phyloP scores from a whole-genome alignment of 176 grass and related monocot species.

The Carex myosuroides region DNA sequence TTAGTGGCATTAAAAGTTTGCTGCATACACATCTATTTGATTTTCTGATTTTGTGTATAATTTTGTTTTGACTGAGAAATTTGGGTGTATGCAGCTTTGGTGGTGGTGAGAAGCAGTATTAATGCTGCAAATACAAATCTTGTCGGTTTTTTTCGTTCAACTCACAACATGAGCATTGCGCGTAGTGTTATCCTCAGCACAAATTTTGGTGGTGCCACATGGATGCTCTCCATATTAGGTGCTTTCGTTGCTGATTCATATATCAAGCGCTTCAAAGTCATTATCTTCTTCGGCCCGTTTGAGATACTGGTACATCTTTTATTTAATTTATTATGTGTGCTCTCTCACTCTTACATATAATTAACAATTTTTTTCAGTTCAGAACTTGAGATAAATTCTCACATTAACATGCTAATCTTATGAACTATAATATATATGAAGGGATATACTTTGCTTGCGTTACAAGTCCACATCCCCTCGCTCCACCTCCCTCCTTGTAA shows the following conservation, averaged over 20 bases:
- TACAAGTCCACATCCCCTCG: constrained; percentile 36
- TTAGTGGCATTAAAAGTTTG: neutral
- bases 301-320: constrained; percentile 2
- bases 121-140: constrained; percentile 23
- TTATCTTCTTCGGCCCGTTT: constrained; percentile 2
- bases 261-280: constrained; percentile 19
- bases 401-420: neutral
- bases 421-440: neutral
- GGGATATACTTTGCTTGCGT: constrained; percentile 34
- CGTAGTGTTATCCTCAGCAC: constrained; percentile 15
- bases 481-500: constrained; percentile 22
- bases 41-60: neutral
- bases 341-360: neutral
- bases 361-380: neutral
- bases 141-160: constrained; percentile 5
- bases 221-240: constrained; percentile 12
- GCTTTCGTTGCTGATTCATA: constrained; percentile 7
- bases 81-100: neutral
- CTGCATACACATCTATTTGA: too few species aligned
- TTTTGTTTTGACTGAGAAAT: too few species aligned
- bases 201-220: neutral
- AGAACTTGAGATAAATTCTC: neutral
- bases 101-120: constrained; percentile 18
- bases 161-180: constrained; percentile 12
- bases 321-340: neutral